Evolutionary conservation across 1,284 basidiomycete species (phyloP), one percentile per base, ranked within the genome.

Genomic region (Ceratobasidium sp.): DNA sequence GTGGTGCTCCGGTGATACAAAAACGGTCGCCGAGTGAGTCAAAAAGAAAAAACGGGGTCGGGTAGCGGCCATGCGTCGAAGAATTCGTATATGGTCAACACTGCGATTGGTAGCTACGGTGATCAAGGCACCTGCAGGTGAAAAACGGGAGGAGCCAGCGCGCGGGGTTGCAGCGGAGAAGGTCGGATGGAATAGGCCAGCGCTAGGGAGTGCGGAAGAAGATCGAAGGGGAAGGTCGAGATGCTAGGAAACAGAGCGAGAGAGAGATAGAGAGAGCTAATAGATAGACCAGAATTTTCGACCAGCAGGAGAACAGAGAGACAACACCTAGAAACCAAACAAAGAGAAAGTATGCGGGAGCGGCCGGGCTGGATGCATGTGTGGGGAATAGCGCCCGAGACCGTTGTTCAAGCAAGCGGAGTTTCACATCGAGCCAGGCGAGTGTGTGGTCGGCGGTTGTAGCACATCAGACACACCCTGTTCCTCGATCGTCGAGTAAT

Each of bases 251-350:
- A 15, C 33, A 49, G 37, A 53, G 23, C 28, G 53, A 53, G 49
- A 35, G 26, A 28, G 42, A 51, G 45, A 39, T n/a, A 54, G 53
- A 63, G 61, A 64, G 61, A 64, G 61, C 61, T 42, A 64, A 64
- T 64, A 64, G 61, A 64, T 64, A 64, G 42, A 64, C 61, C 42
- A 64, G 61, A 64, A 39, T 64, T 64, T 64, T 64, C 64, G 64
- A 66, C 64, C 64, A 66, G 49, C 64, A 66, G 45, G 58, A 61
- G 58, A 54, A 35, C 8, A 35, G 26, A 37, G 8, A 37, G 39
- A 64, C 17, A 33, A 28, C 28, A 35, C 37, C 64, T 10, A 17
- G n/a, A n/a, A 51, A 53, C 31, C 64, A 49, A 35, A 35, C 28
- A 47, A 51, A 45, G 42, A 33, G 31, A 31, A 66, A 26, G n/a